Evolutionary conservation across 2,329 filamentous ascomycete genomes (phyloP).

Genomic region (Trichoderma atroviride): DNA sequence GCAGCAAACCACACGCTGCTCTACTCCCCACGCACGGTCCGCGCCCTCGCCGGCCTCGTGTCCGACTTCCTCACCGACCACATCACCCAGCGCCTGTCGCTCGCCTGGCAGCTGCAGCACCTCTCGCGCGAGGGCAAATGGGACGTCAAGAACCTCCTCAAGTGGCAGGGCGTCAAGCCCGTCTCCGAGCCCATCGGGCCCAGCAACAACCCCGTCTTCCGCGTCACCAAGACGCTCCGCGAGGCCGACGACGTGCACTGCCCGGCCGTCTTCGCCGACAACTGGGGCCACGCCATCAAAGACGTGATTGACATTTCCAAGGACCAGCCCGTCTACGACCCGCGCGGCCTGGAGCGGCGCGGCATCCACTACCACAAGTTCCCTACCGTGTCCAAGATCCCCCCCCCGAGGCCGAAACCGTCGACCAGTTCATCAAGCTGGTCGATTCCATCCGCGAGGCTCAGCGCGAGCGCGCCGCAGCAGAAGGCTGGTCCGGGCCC

Average conservation of each 20-base stretch:
- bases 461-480: constrained; percentile 45
- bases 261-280: constrained; percentile 68
- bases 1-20: constrained; percentile 83
- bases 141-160: constrained; percentile 94
- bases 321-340: constrained; percentile 87
- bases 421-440: constrained; percentile 56
- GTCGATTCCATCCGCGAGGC: constrained; percentile 63
- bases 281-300: constrained; percentile 68
- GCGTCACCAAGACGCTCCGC: constrained; percentile 89
- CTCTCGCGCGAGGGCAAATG: constrained; percentile 90
- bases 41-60: constrained; percentile 77
- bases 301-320: constrained; percentile 90
- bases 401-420: constrained; percentile 68
- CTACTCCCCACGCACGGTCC: constrained; percentile 75
- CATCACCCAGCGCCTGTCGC: constrained; percentile 75
- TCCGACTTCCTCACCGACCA: constrained; percentile 77
- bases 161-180: constrained; percentile 80
- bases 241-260: constrained; percentile 85
- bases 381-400: constrained; percentile 88
- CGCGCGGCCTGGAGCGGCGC: constrained; percentile 65
- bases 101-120: constrained; percentile 89
- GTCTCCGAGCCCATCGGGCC: constrained; percentile 75
- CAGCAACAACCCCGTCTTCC: constrained; percentile 62
- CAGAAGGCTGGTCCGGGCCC: constrained; percentile 47
- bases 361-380: constrained; percentile 81